Conservation (phyloP, 129 eudicot genomes). For the Scalesia atractyloides region DNA sequence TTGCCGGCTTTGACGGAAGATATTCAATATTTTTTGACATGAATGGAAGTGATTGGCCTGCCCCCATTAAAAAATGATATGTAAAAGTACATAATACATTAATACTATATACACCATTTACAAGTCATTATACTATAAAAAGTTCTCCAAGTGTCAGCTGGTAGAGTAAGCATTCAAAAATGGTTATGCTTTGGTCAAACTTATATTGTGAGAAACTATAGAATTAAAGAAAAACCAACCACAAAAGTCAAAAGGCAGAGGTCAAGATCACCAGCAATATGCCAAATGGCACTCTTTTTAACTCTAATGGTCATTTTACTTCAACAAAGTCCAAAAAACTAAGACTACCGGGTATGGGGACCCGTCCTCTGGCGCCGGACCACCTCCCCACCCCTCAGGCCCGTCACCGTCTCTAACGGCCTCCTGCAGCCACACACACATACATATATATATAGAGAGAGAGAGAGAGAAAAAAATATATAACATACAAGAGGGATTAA, state of each 20-base stretch:
- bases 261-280: slow-evolving; percentile 6
- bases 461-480: too few relatives aligned
- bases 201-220: neutral
- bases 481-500: too few relatives aligned
- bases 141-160: slow-evolving; percentile 25
- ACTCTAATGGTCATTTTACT: slow-evolving; percentile 22
- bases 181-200: slow-evolving; percentile 20
- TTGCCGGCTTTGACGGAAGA: slow-evolving; percentile 30
- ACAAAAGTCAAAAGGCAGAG: slow-evolving; percentile 23
- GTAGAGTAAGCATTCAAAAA: slow-evolving; percentile 12
- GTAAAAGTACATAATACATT: neutral
- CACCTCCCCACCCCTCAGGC: too few relatives aligned
- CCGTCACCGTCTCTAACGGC: too few relatives aligned
- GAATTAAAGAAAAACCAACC: slow-evolving; percentile 21
- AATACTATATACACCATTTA: neutral
- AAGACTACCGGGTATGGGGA: too few relatives aligned
- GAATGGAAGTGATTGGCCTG: slow-evolving; percentile 27
- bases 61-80: slow-evolving; percentile 12
- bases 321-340: slow-evolving; percentile 12
- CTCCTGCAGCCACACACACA: too few relatives aligned
- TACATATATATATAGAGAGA: too few relatives aligned
- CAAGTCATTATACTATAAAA: slow-evolving; percentile 3
- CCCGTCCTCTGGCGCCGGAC: too few relatives aligned
- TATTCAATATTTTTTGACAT: neutral
- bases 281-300: slow-evolving; percentile 35